phyloP scores from a whole-genome alignment of 2,329 filamentous ascomycete genomes.

The Aspergillus ruber region DNA sequence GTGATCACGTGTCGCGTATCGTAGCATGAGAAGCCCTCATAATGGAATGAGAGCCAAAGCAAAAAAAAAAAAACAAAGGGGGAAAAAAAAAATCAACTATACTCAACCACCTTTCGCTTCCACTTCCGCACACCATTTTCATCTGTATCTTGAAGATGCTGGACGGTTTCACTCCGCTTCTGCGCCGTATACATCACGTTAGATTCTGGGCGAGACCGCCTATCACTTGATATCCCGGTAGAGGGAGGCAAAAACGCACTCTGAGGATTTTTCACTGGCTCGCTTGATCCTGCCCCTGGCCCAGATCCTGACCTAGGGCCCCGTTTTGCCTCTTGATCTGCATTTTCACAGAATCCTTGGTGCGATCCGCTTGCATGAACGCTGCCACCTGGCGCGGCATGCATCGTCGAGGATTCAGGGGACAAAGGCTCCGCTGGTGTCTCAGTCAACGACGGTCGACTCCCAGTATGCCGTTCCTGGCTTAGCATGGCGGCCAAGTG shows the following conservation, averaged over 20 bases:
- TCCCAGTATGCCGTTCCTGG: constrained; percentile 7
- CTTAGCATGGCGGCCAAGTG: constrained; percentile 14
- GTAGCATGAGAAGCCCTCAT: neutral
- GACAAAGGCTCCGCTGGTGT: neutral
- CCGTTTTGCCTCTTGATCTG: neutral
- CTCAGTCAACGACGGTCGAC: neutral
- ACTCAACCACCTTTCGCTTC: constrained; percentile 31
- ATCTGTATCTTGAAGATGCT: constrained; percentile 25
- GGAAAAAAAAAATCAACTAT: constrained; percentile 15
- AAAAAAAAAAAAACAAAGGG: constrained; percentile 1
- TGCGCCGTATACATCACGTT: constrained; percentile 11
- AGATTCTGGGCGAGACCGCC: neutral
- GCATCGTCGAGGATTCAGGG: neutral
- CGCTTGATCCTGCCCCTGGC: neutral
- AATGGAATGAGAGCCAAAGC: neutral
- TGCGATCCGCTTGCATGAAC: neutral
- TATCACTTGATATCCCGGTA: neutral
- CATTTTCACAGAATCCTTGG: neutral
- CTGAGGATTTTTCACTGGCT: neutral
- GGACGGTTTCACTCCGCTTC: constrained; percentile 25
- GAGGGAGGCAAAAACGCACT: neutral
- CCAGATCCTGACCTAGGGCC: neutral
- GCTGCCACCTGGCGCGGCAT: neutral
- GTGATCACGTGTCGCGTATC: neutral
- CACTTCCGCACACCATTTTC: constrained; percentile 26